These are phyloP conservation scores for Penicillium dipodomyicola DNA, from an alignment of 495 filamentous ascomycete species.

Conservation along the genomic window DNA sequence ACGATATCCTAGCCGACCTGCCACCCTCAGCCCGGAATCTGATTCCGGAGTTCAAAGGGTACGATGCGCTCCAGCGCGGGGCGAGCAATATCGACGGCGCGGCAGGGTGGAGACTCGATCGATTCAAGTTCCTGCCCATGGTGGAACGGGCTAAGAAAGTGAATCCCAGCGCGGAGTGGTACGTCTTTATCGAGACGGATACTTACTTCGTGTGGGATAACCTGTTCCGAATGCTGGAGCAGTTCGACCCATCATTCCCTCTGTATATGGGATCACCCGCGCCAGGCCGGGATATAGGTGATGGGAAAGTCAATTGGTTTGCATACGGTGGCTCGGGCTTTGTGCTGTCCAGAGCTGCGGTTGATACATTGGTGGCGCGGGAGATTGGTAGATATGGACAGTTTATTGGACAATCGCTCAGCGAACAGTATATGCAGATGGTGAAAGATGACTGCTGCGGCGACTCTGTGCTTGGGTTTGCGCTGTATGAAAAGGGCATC, in stretches of 20 bases:
- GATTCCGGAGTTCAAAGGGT: conserved; percentile 37
- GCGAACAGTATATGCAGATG: conserved; percentile 36
- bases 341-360: conserved; percentile 49
- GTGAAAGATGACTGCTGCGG: conserved; percentile 49
- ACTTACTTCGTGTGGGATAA: conserved; percentile 65
- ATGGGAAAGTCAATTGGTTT: conserved; percentile 39
- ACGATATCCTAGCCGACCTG: conserved; percentile 42
- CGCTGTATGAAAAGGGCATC: conserved; percentile 43
- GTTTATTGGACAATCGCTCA: conserved; percentile 22
- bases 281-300: conserved; percentile 31
- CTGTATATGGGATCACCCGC: conserved; percentile 54
- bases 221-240: conserved; percentile 52
- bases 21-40: conserved; percentile 28
- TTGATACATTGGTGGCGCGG: conserved; percentile 35
- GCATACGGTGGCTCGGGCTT: conserved; percentile 56
- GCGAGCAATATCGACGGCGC: conserved; percentile 10
- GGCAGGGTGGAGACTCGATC: conserved; percentile 57
- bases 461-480: conserved; percentile 53
- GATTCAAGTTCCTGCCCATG: conserved; percentile 64
- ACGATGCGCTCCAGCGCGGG: conserved; percentile 26
- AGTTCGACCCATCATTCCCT: conserved; percentile 47
- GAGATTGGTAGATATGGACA: conserved; percentile 18
- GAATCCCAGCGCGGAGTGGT: conserved; percentile 56
- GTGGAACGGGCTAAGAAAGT: conserved; percentile 54
- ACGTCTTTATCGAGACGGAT: conserved; percentile 62